Percentiles rank a stretch among this genome's conserved stretches.
Conservation (phyloP, 2,329 filamentous ascomycete species). For the Xylariomycetidae sp. region DNA sequence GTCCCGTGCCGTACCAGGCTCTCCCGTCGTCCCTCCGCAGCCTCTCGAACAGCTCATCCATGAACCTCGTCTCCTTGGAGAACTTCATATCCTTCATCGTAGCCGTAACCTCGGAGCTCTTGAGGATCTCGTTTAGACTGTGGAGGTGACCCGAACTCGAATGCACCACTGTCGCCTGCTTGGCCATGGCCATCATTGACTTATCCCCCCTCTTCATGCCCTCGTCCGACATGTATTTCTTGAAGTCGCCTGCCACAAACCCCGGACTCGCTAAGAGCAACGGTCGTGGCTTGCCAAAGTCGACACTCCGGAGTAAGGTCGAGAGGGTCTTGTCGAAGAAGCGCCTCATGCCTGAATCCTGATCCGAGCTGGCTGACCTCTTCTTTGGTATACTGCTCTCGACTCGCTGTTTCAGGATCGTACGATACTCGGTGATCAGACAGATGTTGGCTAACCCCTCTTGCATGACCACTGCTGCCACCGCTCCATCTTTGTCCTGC, state of each 20-base stretch:
- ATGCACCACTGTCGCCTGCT: slow-evolving; percentile 71
- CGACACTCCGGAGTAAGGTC: slow-evolving; percentile 72
- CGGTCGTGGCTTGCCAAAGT: slow-evolving; percentile 65
- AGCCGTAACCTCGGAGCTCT: slow-evolving; percentile 70
- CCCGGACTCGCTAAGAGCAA: slow-evolving; percentile 85
- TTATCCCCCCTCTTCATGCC: slow-evolving; percentile 60
- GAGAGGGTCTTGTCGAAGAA: slow-evolving; percentile 78
- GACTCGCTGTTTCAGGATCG: slow-evolving; percentile 66
- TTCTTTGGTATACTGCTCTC: slow-evolving; percentile 66
- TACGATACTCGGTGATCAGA: slow-evolving; percentile 75
- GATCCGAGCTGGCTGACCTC: slow-evolving; percentile 57
- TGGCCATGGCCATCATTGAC: slow-evolving; percentile 55
- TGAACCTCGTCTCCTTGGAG: slow-evolving; percentile 72
- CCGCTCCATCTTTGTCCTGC: slow-evolving; percentile 72
- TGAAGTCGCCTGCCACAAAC: slow-evolving; percentile 78
- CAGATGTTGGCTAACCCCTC: slow-evolving; percentile 82
- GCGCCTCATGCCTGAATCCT: slow-evolving; percentile 65
- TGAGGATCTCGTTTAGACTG: slow-evolving; percentile 80
- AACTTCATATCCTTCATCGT: slow-evolving; percentile 86
- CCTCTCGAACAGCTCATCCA: slow-evolving; percentile 78
- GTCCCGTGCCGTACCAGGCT: slow-evolving; percentile 83
- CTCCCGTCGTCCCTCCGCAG: slow-evolving; percentile 80
- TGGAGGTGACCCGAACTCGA: slow-evolving; percentile 82
- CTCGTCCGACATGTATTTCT: slow-evolving; percentile 64
- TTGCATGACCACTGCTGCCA: slow-evolving; percentile 91